These are phyloP conservation scores for Phytopythium boreale DNA, from an alignment of 352 stramenopile genomes.

Conservation along the genomic window DNA sequence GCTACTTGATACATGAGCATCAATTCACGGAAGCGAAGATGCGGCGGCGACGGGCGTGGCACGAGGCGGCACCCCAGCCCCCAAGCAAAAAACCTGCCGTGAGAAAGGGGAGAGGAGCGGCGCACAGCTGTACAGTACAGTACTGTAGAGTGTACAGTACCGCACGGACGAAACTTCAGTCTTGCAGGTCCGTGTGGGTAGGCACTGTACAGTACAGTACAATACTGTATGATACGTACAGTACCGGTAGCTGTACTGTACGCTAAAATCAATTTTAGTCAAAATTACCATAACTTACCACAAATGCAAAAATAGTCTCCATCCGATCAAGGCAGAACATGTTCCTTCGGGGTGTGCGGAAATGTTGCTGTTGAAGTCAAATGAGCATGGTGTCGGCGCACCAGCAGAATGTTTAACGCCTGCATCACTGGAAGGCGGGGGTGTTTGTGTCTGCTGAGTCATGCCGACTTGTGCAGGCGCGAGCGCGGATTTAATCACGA, in stretches of 20 bases:
- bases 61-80: background rate
- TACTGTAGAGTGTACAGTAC: no score
- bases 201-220: no score
- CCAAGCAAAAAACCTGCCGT: background rate
- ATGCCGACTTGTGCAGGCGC: background rate
- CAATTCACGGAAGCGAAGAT: background rate
- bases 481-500: background rate
- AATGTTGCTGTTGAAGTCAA: no score
- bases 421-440: background rate
- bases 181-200: background rate
- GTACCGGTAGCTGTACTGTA: no score
- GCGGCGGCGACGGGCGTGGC: background rate
- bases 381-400: no score
- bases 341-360: no score
- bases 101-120: background rate
- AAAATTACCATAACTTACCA: no score
- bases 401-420: background rate
- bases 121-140: background rate
- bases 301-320: no score
- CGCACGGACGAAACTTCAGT: background rate
- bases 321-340: no score
- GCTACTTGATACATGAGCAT: background rate
- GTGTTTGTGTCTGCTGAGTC: background rate
- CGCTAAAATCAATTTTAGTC: no score
- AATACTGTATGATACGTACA: no score